These are phyloP conservation scores for Phaseolus lunatus DNA, from an alignment of 306 rosid species.

Conservation along the genomic window DNA sequence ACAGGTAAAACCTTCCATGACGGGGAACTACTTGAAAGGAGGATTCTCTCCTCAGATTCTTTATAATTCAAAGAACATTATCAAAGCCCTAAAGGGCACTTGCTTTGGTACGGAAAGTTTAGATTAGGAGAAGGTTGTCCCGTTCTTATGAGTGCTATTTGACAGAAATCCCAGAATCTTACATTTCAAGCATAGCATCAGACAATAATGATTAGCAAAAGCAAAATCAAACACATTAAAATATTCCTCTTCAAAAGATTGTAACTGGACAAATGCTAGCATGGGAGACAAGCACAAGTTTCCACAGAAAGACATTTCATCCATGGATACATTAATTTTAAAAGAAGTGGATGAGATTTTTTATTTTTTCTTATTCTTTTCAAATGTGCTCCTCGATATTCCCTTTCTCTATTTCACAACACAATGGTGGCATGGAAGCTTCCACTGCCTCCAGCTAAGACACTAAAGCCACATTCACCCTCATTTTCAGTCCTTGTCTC, in stretches of 20 bases:
- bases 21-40: neutral
- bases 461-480: too few relatives aligned
- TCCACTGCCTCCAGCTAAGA: too few relatives aligned
- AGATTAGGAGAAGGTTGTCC: neutral
- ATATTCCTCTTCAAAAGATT: neutral
- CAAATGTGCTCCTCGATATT: too few relatives aligned
- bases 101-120: neutral
- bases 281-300: too few relatives aligned
- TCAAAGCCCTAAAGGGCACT: neutral
- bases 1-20: neutral
- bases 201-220: neutral
- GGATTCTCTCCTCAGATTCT: neutral
- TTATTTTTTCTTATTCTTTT: too few relatives aligned
- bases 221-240: neutral
- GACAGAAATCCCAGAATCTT: neutral
- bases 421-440: too few relatives aligned
- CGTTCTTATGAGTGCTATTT: neutral
- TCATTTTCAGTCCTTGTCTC: too few relatives aligned
- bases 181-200: conserved; percentile 4
- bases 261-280: neutral
- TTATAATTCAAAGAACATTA: neutral
- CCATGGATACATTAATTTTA: too few relatives aligned
- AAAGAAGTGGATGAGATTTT: too few relatives aligned
- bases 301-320: too few relatives aligned
- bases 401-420: too few relatives aligned